Conservation (phyloP, 129 eudicot genomes). For the Arctium lappa region DNA sequence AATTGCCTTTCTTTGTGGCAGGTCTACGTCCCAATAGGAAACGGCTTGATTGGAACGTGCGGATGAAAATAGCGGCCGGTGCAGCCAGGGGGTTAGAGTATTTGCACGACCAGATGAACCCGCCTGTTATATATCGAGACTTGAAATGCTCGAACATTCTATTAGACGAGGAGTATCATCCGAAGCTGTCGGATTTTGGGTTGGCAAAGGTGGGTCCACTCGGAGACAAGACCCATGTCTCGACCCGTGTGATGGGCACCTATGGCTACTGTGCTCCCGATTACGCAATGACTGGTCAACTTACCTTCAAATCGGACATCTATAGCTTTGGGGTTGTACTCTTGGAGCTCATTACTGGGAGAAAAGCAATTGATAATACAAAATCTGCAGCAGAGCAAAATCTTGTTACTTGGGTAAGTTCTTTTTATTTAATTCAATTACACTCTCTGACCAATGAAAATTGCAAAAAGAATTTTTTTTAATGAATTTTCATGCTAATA, state of each 20-base stretch:
- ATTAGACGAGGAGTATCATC: conserved; percentile 70
- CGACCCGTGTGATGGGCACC: conserved; percentile 97
- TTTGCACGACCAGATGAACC: conserved; percentile 73
- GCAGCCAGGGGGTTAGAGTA: conserved; percentile 84
- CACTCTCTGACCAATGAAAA: neutral
- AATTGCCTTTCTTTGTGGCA: neutral
- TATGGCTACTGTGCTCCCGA: conserved; percentile 98
- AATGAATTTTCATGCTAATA: too few species aligned
- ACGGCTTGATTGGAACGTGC: conserved; percentile 66
- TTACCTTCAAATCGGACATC: conserved; percentile 81
- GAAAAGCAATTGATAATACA: conserved; percentile 69
- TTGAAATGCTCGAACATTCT: conserved; percentile 84
- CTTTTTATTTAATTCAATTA: neutral
- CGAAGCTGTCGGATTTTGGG: conserved; percentile 91
- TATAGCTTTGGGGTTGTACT: conserved; percentile 93
- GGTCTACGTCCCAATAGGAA: conserved; percentile 28
- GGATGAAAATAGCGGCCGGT: conserved; percentile 88
- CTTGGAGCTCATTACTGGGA: conserved; percentile 82
- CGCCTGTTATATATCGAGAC: conserved; percentile 82
- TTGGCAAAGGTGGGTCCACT: conserved; percentile 90
- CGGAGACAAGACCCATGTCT: conserved; percentile 95
- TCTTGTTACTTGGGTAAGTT: conserved; percentile 79
- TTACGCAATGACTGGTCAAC: conserved; percentile 96
- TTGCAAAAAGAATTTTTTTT: too few species aligned
- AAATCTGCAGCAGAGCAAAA: conserved; percentile 54